Evolutionary conservation across 495 filamentous ascomycete species (phyloP).

Genomic region (Lasiosphaeriaceae sp.): DNA sequence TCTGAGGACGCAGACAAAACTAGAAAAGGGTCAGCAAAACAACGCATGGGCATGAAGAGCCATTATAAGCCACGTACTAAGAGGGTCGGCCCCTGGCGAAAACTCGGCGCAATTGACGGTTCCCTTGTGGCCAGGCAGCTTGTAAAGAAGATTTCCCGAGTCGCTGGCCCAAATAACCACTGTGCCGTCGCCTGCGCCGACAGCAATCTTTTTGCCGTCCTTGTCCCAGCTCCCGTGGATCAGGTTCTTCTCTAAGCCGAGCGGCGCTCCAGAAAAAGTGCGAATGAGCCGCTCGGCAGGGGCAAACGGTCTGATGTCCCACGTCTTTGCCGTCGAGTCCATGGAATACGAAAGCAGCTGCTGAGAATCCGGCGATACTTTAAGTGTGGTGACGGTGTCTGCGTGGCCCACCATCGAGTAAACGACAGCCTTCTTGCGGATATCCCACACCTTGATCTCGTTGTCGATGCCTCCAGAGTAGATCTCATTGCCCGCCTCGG

Average conservation of each 20-base stretch:
- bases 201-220: conserved; percentile 80
- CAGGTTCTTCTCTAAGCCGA: conserved; percentile 88
- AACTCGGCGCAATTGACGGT: conserved; percentile 95
- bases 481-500: conserved; percentile 91
- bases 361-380: conserved; percentile 88
- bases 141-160: conserved; percentile 83
- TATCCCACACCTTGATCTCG: conserved; percentile 94
- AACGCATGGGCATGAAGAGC: not conserved
- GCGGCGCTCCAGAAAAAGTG: conserved; percentile 83
- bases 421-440: conserved; percentile 81
- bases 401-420: conserved; percentile 87
- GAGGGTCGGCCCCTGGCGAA: conserved; percentile 73
- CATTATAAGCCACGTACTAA: conserved; percentile 61
- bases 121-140: conserved; percentile 91
- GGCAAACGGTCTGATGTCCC: conserved; percentile 95
- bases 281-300: conserved; percentile 76
- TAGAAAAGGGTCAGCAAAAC: conserved; percentile 38
- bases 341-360: conserved; percentile 87
- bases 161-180: conserved; percentile 86
- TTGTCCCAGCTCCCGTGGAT: conserved; percentile 87
- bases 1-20: conserved; percentile 87
- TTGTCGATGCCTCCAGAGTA: conserved; percentile 96
- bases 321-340: conserved; percentile 88
- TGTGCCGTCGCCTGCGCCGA: conserved; percentile 84
- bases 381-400: conserved; percentile 86